These are phyloP conservation scores for Dujonia santamariae DNA, from an alignment of 1,139 yeast species.

Conservation along the genomic window DNA sequence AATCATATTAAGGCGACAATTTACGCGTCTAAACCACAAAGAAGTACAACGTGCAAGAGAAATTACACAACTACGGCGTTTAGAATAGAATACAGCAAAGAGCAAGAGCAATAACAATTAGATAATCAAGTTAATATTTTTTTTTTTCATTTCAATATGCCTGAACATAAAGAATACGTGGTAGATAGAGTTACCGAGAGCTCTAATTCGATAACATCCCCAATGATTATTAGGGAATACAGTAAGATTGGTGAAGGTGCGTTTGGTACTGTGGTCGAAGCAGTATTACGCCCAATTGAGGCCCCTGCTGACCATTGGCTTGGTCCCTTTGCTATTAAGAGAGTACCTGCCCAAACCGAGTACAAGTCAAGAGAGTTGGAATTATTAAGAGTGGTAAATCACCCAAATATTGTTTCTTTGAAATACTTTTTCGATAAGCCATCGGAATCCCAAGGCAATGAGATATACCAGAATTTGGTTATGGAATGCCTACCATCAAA, in stretches of 20 bases:
- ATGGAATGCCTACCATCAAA: conserved; percentile 87
- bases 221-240: conserved; percentile 69
- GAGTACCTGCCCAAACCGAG: conserved; percentile 84
- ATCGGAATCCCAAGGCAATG: conserved; percentile 54
- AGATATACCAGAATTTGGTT: conserved; percentile 72
- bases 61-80: too few species aligned
- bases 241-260: conserved; percentile 82
- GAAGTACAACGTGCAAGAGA: too few species aligned
- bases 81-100: too few species aligned
- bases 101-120: too few species aligned
- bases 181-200: conserved; percentile 62
- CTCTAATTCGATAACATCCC: conserved; percentile 46
- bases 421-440: conserved; percentile 67
- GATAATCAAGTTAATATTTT: too few species aligned
- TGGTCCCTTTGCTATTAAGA: conserved; percentile 79
- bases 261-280: conserved; percentile 79
- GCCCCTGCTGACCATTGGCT: conserved; percentile 43
- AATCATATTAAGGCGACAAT: too few species aligned
- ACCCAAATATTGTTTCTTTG: conserved; percentile 72
- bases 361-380: conserved; percentile 78
- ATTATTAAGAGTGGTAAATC: conserved; percentile 67
- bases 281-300: conserved; percentile 42
- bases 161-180: conserved; percentile 21
- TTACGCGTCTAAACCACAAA: too few species aligned
- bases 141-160: too few species aligned